A percentile compares a stretch with the other conserved stretches of the same genome.
Evolutionary conservation across 169 alveolate species (phyloP).

Genomic region (Hepatocystis sp.): DNA sequence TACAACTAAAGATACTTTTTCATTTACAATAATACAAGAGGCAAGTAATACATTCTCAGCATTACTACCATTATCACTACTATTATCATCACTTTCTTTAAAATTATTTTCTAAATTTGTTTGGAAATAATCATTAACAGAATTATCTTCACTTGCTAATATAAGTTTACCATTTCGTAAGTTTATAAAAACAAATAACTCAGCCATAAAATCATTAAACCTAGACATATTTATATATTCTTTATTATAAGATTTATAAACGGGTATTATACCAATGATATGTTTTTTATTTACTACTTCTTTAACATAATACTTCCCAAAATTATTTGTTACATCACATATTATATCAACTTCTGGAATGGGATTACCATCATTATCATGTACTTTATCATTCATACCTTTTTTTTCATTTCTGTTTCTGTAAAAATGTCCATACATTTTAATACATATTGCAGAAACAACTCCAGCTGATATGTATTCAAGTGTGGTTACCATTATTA

Average conservation of each 20-base stretch:
- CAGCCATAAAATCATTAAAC: constrained; percentile 64
- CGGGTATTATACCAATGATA: constrained; percentile 63
- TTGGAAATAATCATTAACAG: constrained; percentile 17
- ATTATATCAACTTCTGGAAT: constrained; percentile 32
- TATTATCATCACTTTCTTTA: constrained; percentile 7
- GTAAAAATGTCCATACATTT: constrained; percentile 23
- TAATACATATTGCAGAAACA: constrained; percentile 39
- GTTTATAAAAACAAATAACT: constrained; percentile 40
- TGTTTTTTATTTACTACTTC: constrained; percentile 38
- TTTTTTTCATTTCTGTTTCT: constrained; percentile 28
- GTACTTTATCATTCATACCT: constrained; percentile 1
- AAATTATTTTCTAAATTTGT: constrained; percentile 9
- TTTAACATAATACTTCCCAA: constrained; percentile 58
- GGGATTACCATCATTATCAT: neutral
- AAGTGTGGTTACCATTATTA: constrained; percentile 31
- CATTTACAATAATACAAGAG: constrained; percentile 56
- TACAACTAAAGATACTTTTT: constrained; percentile 48
- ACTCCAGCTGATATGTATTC: constrained; percentile 42
- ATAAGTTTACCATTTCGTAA: constrained; percentile 67
- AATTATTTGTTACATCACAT: constrained; percentile 71
- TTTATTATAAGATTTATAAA: constrained; percentile 54
- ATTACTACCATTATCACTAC: neutral
- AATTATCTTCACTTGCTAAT: constrained; percentile 71
- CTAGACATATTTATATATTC: constrained; percentile 34
- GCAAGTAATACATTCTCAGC: constrained; percentile 33